Evolutionary conservation across 1,284 basidiomycete genomes (phyloP), one percentile per base, ranked within the genome.

Genomic region (Cryptococcus sp.): DNA sequence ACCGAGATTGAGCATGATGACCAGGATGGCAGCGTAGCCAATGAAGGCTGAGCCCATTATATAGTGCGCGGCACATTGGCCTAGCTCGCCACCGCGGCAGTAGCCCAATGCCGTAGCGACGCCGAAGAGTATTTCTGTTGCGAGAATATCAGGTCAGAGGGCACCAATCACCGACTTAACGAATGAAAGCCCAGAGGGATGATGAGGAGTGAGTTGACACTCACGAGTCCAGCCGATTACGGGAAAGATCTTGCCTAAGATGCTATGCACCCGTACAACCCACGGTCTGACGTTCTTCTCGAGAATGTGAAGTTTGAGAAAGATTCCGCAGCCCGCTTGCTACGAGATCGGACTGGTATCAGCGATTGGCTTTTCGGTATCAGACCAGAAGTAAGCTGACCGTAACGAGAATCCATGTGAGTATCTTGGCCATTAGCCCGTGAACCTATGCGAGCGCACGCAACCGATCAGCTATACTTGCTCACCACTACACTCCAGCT

Each of bases 221-320:
- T 88, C 72, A 77, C 94, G 91, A 1, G 83, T 83, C 91, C 92
- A 98, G 19, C 89, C 94, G 17, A 97, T 69, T 55, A 97, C 81
- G 0, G 93, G 93, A 76, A 91, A 98, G 19, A 81, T 67, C 73
- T 90, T 93, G 19, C 95, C 95, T 3, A 97, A 78, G 17, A 91
- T 67, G 0, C 91, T 88, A 69, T 98, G 95, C 1, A 83, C 76
- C 11, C 81, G 78, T 15, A 93, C 88, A 7, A 88, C 84, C 68
- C 84, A 88, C 0, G 89, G 89, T 23, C 93, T 83, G 11, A 93
- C 70, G 1, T 84, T 84, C 62, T 83, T 81, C 78, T 97, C 91
- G 62, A 93, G 84, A 20, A 97, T 86, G 76, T 98, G 95, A 4
- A 95, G 81, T 78, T 95, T 97, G 63, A 98, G 86, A 78, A 96